Evolutionary conservation across 2,329 filamentous ascomycete genomes (phyloP).

Genomic region (Penicillium sp.): DNA sequence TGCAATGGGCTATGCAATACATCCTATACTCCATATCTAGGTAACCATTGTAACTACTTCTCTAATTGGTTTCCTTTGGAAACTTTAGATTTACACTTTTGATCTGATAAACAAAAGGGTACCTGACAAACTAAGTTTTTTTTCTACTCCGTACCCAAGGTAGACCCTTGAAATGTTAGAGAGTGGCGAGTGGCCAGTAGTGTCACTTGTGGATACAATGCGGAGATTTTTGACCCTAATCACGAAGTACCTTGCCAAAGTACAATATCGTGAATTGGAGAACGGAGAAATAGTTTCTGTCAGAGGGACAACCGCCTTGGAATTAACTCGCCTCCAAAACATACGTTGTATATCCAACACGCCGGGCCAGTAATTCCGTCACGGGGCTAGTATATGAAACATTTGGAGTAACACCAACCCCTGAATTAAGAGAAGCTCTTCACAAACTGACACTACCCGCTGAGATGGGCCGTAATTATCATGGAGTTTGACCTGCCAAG

Average conservation of each 20-base stretch:
- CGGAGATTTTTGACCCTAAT: not conserved
- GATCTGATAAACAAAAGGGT: not conserved
- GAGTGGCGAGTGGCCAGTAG: not conserved
- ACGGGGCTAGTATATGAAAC: too few species aligned
- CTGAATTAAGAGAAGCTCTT: too few species aligned
- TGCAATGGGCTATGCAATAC: not conserved
- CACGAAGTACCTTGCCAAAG: not conserved
- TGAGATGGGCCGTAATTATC: too few species aligned
- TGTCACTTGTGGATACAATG: not conserved
- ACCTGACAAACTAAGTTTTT: not conserved
- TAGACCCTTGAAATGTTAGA: not conserved
- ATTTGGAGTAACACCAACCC: too few species aligned
- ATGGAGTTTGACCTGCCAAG: too few species aligned
- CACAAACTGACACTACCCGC: too few species aligned
- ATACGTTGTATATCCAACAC: too few species aligned
- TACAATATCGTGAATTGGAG: not conserved
- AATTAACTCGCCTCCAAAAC: not conserved
- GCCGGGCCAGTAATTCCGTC: too few species aligned
- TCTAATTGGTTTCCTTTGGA: not conserved
- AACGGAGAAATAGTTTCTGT: not conserved
- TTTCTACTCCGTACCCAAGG: too few species aligned
- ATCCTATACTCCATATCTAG: not conserved
- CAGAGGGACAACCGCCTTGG: not conserved
- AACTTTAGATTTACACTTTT: not conserved
- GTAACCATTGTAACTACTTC: not conserved